Base-by-base conservation (phyloP, 1,139 yeast genomes). In the Protomyces lactucae-debilis region DNA sequence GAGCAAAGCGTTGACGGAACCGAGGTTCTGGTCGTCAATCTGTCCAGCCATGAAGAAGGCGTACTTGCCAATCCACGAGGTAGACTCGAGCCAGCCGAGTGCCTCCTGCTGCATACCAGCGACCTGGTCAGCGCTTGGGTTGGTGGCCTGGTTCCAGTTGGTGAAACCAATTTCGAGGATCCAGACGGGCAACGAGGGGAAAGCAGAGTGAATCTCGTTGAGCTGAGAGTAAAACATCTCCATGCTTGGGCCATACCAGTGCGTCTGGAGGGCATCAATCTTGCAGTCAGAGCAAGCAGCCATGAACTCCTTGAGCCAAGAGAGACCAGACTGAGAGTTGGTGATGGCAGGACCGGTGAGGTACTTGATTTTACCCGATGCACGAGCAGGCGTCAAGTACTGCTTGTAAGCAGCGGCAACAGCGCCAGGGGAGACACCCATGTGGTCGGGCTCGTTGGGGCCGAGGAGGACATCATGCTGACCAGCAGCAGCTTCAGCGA, bases 371-470 rank as follows among this genome's bases (percentile, higher is more conserved):
- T 45, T 35, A n/a, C 56, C 57, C 12, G 57, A 39, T 32, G 28
- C 48, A 16, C 56, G 56, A n/a, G 52, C 51, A 14, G 65, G 65
- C n/a, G 57, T 52, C 52, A 61, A 18, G 18, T 21, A 18, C 32
- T 23, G 28, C 53, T 52, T 55, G 59, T 54, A 61, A 9, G 39
- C 51, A 16, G 57, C 43, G 21, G 61, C 65, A 14, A 60, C 65
- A 8, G 36, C 56, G 21, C 45, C 45, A 3, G 65, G 52, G 10
- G 53, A 39, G 23, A 56, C 48, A 16, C 57, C 57, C n/a, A 28
- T 36, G 51, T 55, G 60, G 25, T 61, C 61, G 8, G 65, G 65
- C 54, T 61, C 65, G 36, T 61, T 61, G 65, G 51, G 56, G 35
- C 65, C 65, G 6, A 61, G 36, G 16, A 61, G 35, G 36, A 51